A percentile compares a stretch with the other conserved stretches of the same genome.
Evolutionary conservation across 176 grass and related monocot species (phyloP).

Genomic region (Coix lacrymajobi): DNA sequence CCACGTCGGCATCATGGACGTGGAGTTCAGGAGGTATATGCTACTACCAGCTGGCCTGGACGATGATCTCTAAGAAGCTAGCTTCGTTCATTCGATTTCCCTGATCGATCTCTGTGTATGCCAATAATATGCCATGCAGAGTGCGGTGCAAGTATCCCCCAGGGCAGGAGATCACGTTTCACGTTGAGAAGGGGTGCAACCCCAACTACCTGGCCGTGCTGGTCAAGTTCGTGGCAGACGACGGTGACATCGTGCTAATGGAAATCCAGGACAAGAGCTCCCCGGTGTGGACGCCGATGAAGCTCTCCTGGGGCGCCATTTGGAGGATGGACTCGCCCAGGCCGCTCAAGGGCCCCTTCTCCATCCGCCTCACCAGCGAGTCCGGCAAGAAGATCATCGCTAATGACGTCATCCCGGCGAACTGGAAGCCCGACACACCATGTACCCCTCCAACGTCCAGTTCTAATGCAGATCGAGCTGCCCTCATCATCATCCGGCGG

Average conservation of each 20-base stretch:
- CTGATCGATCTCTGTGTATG: no score
- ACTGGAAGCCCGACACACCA: conserved; percentile 31
- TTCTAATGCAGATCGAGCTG: no score
- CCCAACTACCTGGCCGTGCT: conserved; percentile 57
- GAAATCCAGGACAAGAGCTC: conserved; percentile 33
- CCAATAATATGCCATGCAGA: background rate
- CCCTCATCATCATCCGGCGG: background rate
- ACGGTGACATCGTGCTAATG: conserved; percentile 58
- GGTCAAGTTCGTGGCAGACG: conserved; percentile 55
- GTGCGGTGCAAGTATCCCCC: conserved; percentile 52
- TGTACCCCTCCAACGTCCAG: conserved; percentile 57
- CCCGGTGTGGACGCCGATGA: conserved; percentile 41
- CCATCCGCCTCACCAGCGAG: conserved; percentile 60
- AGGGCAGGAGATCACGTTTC: conserved; percentile 64
- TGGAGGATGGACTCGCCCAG: conserved; percentile 46
- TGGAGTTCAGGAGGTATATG: conserved; percentile 51
- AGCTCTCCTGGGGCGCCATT: conserved; percentile 55
- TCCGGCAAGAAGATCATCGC: conserved; percentile 57
- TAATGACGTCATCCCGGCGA: conserved; percentile 39
- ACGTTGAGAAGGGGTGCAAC: conserved; percentile 51
- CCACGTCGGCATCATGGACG: conserved; percentile 47
- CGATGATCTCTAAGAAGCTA: background rate
- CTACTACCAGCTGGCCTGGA: no score
- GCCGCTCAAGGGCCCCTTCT: conserved; percentile 48
- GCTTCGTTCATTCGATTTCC: background rate